Percentiles rank a stretch among this genome's conserved stretches.
Conservation (phyloP, 805 yeast species). For the Komagataella ulmi region DNA sequence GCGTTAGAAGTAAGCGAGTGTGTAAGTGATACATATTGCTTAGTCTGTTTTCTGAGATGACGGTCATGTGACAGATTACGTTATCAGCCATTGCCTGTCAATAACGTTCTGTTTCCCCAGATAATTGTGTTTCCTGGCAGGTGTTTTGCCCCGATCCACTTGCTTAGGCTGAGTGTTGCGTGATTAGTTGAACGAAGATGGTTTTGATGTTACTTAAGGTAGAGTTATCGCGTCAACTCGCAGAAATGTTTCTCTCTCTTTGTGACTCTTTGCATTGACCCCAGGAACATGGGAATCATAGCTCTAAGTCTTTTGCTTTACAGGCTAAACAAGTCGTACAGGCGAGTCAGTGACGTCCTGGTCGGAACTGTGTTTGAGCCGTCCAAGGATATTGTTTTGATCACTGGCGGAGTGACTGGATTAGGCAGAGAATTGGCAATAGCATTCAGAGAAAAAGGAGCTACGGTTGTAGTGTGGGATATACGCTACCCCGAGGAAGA, state of each 20-base stretch:
- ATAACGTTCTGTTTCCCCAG: background rate
- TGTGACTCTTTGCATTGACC: background rate
- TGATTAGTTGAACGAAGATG: background rate
- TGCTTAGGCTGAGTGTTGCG: background rate
- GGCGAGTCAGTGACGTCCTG: constrained; percentile 21
- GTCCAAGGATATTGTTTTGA: constrained; percentile 43
- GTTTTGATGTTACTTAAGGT: background rate
- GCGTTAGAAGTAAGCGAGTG: background rate
- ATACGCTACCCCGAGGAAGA: constrained; percentile 20
- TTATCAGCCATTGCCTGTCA: background rate
- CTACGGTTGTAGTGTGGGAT: constrained; percentile 58
- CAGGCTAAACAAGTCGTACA: constrained; percentile 12
- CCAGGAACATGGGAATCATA: background rate
- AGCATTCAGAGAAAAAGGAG: constrained; percentile 26
- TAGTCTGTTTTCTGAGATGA: background rate
- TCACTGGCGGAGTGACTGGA: constrained; percentile 82
- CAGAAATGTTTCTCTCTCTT: constrained; percentile 2
- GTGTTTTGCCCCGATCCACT: background rate
- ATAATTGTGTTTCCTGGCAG: background rate
- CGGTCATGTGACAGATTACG: background rate
- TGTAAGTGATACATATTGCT: background rate
- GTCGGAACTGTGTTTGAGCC: constrained; percentile 43
- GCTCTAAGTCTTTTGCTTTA: constrained; percentile 7
- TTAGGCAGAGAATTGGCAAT: constrained; percentile 55
- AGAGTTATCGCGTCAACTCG: background rate